Conservation (phyloP, 2,329 filamentous ascomycete genomes). For the Fusarium multiceps region DNA sequence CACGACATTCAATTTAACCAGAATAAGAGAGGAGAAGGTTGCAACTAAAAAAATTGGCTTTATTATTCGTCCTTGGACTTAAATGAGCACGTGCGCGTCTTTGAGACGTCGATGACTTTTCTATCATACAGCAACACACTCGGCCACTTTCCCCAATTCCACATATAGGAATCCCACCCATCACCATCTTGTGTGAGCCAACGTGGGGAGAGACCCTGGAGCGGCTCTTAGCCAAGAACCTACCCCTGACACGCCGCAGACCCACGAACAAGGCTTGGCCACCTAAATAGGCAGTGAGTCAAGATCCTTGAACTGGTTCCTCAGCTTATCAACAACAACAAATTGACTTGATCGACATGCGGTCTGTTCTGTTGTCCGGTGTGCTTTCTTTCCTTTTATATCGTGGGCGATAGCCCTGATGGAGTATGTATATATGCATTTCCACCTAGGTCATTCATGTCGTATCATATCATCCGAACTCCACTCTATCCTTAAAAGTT, state of each 20-base stretch:
- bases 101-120: conserved; percentile 22
- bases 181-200: conserved; percentile 42
- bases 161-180: conserved; percentile 42
- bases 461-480: conserved; percentile 10
- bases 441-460: conserved; percentile 25
- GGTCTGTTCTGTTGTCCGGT: conserved; percentile 15
- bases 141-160: conserved; percentile 24
- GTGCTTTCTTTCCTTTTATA: conserved; percentile 10
- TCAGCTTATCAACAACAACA: conserved; percentile 10
- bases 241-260: conserved; percentile 34
- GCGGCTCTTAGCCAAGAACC: conserved; percentile 32
- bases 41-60: conserved; percentile 22
- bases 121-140: conserved; percentile 11
- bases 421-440: neutral
- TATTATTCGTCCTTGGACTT: conserved; percentile 31
- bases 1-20: conserved; percentile 9
- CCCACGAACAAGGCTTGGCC: conserved; percentile 28
- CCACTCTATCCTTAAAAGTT: neutral
- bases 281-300: conserved; percentile 27
- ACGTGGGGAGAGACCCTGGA: conserved; percentile 41
- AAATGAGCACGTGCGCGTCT: conserved; percentile 44
- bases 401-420: conserved; percentile 13
- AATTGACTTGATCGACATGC: conserved; percentile 16
- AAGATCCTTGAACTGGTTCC: conserved; percentile 24
- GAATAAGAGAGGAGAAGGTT: conserved; percentile 12